These are phyloP conservation scores for Fraxinus angustifolia DNA, from an alignment of 305 asterid species.

Conservation along the genomic window DNA sequence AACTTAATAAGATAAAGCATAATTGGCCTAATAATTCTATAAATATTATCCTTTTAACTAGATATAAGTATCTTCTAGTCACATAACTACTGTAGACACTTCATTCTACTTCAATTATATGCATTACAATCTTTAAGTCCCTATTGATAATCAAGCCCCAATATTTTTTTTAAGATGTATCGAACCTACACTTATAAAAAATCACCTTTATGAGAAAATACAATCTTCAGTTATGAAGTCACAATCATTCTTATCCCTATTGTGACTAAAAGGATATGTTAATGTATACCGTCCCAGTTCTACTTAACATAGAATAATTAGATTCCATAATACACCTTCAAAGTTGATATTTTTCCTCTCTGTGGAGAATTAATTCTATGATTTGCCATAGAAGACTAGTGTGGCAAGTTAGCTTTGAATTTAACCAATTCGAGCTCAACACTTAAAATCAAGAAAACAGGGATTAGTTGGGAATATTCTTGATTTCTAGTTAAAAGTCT, in stretches of 20 bases:
- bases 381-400: neutral
- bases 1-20: neutral
- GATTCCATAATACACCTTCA: neutral
- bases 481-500: neutral
- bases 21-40: neutral
- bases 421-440: neutral
- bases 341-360: neutral
- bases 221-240: neutral
- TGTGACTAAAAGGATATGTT: neutral
- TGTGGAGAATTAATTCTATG: neutral
- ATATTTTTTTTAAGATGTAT: neutral
- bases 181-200: neutral
- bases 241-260: neutral
- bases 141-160: neutral
- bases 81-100: neutral
- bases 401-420: neutral
- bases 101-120: neutral
- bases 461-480: neutral
- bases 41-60: neutral
- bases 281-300: neutral
- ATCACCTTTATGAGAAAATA: neutral
- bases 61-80: neutral
- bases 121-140: neutral
- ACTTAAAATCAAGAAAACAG: neutral
- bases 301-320: neutral